phyloP scores from a whole-genome alignment of 2,329 filamentous ascomycete genomes.

The Ilyonectria sp. region DNA sequence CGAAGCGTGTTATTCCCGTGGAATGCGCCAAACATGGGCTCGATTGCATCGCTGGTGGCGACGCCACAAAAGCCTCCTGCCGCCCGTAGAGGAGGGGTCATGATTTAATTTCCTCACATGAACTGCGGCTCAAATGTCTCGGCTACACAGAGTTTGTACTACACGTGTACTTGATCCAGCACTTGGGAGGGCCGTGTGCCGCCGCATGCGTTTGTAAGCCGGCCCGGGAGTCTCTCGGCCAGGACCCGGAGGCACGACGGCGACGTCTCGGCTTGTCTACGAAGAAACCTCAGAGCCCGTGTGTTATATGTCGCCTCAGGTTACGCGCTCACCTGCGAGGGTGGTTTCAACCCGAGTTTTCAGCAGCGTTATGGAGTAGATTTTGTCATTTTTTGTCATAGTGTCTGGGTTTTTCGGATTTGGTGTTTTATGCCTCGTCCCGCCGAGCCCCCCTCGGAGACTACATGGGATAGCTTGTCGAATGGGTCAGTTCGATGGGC shows the following conservation, averaged over 20 bases:
- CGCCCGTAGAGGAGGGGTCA: constrained; percentile 28
- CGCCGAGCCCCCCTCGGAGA: constrained; percentile 9
- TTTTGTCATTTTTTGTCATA: neutral
- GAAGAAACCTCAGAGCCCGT: neutral
- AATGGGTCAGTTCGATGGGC: constrained; percentile 15
- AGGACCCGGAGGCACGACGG: constrained; percentile 24
- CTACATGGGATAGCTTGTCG: constrained; percentile 13
- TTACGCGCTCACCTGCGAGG: neutral
- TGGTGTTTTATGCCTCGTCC: constrained; percentile 29
- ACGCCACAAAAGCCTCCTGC: constrained; percentile 26
- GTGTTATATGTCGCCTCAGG: neutral
- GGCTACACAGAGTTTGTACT: neutral
- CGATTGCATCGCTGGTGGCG: constrained; percentile 28
- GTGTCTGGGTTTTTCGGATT: constrained; percentile 17
- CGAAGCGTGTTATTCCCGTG: constrained; percentile 37
- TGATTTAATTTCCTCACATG: neutral
- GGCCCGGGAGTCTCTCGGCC: constrained; percentile 29
- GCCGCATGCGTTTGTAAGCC: constrained; percentile 25
- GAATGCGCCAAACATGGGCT: constrained; percentile 21
- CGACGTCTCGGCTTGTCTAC: constrained; percentile 25
- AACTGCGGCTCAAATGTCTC: constrained; percentile 17
- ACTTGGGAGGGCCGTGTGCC: constrained; percentile 24
- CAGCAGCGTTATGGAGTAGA: neutral
- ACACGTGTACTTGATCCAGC: neutral
- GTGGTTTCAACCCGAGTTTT: neutral